Evolutionary conservation across 2,329 filamentous ascomycete species (phyloP).

Genomic region (Xylariaceae sp.): DNA sequence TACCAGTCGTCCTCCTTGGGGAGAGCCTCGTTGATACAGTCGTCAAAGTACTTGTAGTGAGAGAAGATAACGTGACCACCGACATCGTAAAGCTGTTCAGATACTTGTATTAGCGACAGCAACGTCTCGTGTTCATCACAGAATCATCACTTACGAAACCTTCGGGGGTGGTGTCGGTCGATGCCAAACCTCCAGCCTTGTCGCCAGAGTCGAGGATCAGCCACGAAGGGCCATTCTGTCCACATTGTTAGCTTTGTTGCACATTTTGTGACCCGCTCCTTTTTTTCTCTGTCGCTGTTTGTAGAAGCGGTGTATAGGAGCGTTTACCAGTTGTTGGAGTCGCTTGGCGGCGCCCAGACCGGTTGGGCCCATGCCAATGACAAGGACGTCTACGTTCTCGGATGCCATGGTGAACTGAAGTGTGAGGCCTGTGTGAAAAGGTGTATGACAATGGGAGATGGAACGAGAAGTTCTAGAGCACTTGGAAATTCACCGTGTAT

Average conservation of each 20-base stretch:
- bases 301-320: constrained; percentile 25
- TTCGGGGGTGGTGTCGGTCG: constrained; percentile 90
- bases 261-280: too few species aligned
- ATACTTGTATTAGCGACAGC: background rate
- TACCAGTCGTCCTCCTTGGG: constrained; percentile 95
- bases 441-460: constrained; percentile 3
- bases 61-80: constrained; percentile 97
- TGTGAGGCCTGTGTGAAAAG: constrained; percentile 6
- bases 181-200: constrained; percentile 90
- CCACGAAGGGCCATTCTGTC: constrained; percentile 87
- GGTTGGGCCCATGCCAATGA: constrained; percentile 96
- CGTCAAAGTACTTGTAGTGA: constrained; percentile 99
- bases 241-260: too few species aligned
- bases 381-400: constrained; percentile 83
- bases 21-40: constrained; percentile 95
- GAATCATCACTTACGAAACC: constrained; percentile 74
- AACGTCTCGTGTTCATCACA: background rate
- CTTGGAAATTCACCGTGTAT: constrained; percentile 7
- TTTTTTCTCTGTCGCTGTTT: too few species aligned
- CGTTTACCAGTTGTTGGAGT: constrained; percentile 85
- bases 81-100: constrained; percentile 85
- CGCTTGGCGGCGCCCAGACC: constrained; percentile 97
- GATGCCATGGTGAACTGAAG: constrained; percentile 15
- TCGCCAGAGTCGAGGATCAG: constrained; percentile 90
- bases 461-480: constrained; percentile 6